Evolutionary conservation across 2,329 filamentous ascomycete species (phyloP), one percentile per base, ranked within the genome.

Genomic region (Dactylellina parvicollis): DNA sequence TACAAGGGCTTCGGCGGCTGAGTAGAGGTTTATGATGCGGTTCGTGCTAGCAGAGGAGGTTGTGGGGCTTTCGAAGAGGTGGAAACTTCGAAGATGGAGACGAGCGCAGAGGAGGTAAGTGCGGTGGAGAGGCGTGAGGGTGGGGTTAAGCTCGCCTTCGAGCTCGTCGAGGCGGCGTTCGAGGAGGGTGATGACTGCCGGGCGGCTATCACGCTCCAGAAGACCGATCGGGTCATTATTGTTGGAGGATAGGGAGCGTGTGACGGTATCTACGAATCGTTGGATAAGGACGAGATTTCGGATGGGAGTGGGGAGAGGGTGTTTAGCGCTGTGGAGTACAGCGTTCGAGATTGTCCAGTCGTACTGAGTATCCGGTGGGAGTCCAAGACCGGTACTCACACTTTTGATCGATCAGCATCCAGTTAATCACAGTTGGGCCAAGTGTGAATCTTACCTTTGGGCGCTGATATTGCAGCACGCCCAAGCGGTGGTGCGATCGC

Each of bases 401-500:
- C 88, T 89, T 36, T 16, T 2, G 18, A 49, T 1, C 12, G 9
- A 36, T 62, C 20, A 76, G 32, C 20, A 49, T 10, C 44, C 1
- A 16, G 24, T 65, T 9, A 10, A 32, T 30, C 3, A 34, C 40
- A 16, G 12, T 26, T 36, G 18, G 12, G 20, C 12, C 12, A 5
- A 52, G n/a, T 16, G 40, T 10, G 12, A 2, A 32, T 44, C 40
- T 75, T 78, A 82, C 81, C 82, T 84, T 73, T 94, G 91, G 20
- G 90, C 89, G 32, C 93, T 91, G 75, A 94, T 90, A 79, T 95
- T 95, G 82, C 90, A 92, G 2, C 92, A 89, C 0, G 91, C 91
- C 91, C 91, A 95, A 1, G 91, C 94, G 55, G 88, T 87, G 44
- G 93, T 87, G 36, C 91, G 86, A 78, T 95, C 91, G 76, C 56